These are phyloP conservation scores for Podochytrium sp. DNA, from an alignment of 192 early-diverging fungal species.

Conservation along the genomic window DNA sequence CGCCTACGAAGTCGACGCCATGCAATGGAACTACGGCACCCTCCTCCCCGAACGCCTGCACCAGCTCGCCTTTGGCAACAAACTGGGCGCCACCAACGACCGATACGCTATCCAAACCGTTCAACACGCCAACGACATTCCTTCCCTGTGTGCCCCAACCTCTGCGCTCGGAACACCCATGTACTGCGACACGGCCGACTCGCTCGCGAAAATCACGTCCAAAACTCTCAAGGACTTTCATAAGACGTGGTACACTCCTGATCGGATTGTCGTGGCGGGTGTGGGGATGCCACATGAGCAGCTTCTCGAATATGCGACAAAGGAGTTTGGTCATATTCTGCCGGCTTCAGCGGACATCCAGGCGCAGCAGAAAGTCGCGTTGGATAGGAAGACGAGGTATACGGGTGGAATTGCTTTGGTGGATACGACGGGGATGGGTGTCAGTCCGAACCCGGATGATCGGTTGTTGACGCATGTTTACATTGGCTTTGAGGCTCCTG, in stretches of 20 bases:
- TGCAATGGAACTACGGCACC: slow-evolving; percentile 82
- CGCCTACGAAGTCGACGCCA: slow-evolving; percentile 87
- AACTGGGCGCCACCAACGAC: not conserved
- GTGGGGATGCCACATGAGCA: slow-evolving; percentile 86
- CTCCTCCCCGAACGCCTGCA: slow-evolving; percentile 88
- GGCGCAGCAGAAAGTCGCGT: slow-evolving; percentile 30
- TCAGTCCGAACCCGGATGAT: slow-evolving; percentile 58
- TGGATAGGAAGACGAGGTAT: slow-evolving; percentile 61
- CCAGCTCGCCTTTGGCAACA: slow-evolving; percentile 66
- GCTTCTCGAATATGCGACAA: slow-evolving; percentile 69
- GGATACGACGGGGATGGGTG: slow-evolving; percentile 65
- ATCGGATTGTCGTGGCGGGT: slow-evolving; percentile 88
- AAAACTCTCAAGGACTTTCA: slow-evolving; percentile 74
- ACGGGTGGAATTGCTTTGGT: slow-evolving; percentile 81
- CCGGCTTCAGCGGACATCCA: slow-evolving; percentile 28
- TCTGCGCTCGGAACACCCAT: slow-evolving; percentile 84
- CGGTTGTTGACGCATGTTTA: slow-evolving; percentile 79
- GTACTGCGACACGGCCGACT: slow-evolving; percentile 65
- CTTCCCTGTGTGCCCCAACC: slow-evolving; percentile 41
- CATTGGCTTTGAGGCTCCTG: slow-evolving; percentile 85
- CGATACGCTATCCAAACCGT: slow-evolving; percentile 25
- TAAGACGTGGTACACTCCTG: slow-evolving; percentile 83
- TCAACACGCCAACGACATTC: slow-evolving; percentile 6
- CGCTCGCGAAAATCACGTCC: slow-evolving; percentile 69
- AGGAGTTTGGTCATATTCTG: slow-evolving; percentile 77